Evolutionary conservation across 2,329 filamentous ascomycete species (phyloP), one percentile per base, ranked within the genome.

Genomic region (Ceratocystis cubensis): DNA sequence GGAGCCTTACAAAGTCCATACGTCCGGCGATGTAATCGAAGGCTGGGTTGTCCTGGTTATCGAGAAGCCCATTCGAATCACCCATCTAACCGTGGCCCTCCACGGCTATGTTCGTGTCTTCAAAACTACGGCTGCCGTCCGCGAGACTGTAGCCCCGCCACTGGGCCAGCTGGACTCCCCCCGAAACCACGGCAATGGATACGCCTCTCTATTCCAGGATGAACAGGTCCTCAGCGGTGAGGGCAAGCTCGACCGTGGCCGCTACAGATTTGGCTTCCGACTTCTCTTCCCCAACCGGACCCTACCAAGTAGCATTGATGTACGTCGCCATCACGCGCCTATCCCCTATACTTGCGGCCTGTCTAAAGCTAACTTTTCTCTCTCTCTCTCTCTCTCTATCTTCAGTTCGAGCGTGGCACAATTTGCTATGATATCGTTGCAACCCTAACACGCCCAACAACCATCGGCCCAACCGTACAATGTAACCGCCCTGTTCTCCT

Each of bases 261-360:
- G 84, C 70, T 93, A 91, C 73, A 86, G 91, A 74, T 94, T 94
- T 75, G 85, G 88, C 68, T 91, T 90, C 71, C 84, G 89, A 71
- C 76, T 90, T 69, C 78, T 86, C 66, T 89, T 91, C 70, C 87
- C 88, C 1, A 78, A 82, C 63, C 82, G 84, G 71, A 83, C 82
- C 4, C 76, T 94, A 67, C 89, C 89, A n/a, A 96, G 90, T 76
- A 96, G 93, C 75, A 93, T 99, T 73, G 92, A 96, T 77, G 93
- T 96, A 82, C 73, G 89, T 80, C 61, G 30, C 48, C 17, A 37
- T 46, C 28, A 48, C 37, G 53, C 48, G 2, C 22, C 46, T 44
- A 50, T 30, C 28, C 50, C 25, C 28, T 48, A 17, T 48, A 48
- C 45, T 48, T 20, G 5, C 17, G 5, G 15, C 45, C 46, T 50